These are phyloP conservation scores for Leccinum rimulosum DNA, from an alignment of 768 basidiomycete genomes.

Conservation along the genomic window DNA sequence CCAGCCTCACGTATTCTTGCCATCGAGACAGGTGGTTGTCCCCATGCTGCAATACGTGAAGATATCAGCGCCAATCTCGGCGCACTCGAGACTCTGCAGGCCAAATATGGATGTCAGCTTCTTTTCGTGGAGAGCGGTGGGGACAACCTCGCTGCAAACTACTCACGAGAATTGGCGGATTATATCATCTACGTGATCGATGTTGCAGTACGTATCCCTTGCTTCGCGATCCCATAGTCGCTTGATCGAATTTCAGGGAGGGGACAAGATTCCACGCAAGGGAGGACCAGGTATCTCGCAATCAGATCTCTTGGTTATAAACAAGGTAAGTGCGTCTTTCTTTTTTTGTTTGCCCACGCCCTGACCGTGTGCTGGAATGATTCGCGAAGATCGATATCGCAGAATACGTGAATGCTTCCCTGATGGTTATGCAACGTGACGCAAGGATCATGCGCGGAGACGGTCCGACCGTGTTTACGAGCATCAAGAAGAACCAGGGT, in stretches of 20 bases:
- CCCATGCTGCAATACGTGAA: slow-evolving; percentile 97
- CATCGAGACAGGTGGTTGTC: slow-evolving; percentile 97
- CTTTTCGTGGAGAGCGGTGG: slow-evolving; percentile 96
- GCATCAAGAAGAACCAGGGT: slow-evolving; percentile 73
- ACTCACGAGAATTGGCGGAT: slow-evolving; percentile 93
- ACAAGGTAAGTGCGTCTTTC: slow-evolving; percentile 60
- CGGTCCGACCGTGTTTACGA: slow-evolving; percentile 90
- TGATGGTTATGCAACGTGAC: slow-evolving; percentile 93
- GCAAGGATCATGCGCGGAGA: slow-evolving; percentile 91
- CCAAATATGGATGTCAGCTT: slow-evolving; percentile 84
- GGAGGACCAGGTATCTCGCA: slow-evolving; percentile 97
- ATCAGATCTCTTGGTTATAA: slow-evolving; percentile 91
- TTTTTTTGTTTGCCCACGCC: not conserved
- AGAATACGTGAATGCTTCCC: slow-evolving; percentile 85
- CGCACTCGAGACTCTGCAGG: slow-evolving; percentile 91
- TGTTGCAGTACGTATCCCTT: slow-evolving; percentile 56
- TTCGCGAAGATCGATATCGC: slow-evolving; percentile 82
- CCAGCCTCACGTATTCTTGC: slow-evolving; percentile 84
- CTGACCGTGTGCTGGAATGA: not conserved
- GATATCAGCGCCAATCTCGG: slow-evolving; percentile 98
- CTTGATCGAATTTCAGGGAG: slow-evolving; percentile 57
- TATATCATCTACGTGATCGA: slow-evolving; percentile 96
- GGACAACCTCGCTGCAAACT: slow-evolving; percentile 96
- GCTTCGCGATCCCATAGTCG: not conserved
- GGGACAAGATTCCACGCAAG: slow-evolving; percentile 98